Evolutionary conservation across 106 monocot species (phyloP), one percentile per base, ranked within the genome.

Genomic region (Dactylorhiza incarnata): DNA sequence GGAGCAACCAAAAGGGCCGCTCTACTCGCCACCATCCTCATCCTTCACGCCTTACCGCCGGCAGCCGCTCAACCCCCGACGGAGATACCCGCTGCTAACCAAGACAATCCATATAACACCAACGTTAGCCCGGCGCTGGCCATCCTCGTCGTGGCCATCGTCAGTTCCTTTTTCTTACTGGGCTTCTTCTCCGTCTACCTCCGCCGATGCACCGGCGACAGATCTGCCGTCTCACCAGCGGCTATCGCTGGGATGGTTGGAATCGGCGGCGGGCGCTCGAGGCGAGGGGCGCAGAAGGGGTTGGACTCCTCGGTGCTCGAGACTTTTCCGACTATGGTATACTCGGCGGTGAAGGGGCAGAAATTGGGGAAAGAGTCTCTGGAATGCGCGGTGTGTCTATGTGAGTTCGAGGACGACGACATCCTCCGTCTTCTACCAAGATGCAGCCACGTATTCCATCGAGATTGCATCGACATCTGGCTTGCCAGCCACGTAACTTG

Each of bases 401-500:
- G 56, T 29, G 89, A 89, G 70, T 89, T 86, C 78, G 50, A 75
- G 26, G 86, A 83, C 25, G 78, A 83, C 48, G 86, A 89, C 49
- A 77, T 50, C 12, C 81, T 89, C 68, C 80, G 86, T 16, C 80
- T 81, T n/a, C 83, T 89, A 3, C 89, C 89, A 0, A 76, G 66
- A 37, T 89, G 89, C 74, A 58, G 74, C 72, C 89, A 89, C 79
- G 89, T 84, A 19, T 89, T 84, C 79, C 89, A 89, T 52, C 51
- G 76, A 17, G 81, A 83, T 26, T 89, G 89, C 83, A 80, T 89
- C 71, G 86, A 81, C 76, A 37, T 74, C 58, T 89, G 89, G 89
- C 84, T 89, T 45, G 65, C 74, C 17, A 59, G 76, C 54, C 86
- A 89, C 76, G 83, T 84, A 58, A 89, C 89, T 23, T 89, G 89